Conservation (phyloP, 2,329 filamentous ascomycete genomes). For the Phyllosticta paracitricarpa region DNA sequence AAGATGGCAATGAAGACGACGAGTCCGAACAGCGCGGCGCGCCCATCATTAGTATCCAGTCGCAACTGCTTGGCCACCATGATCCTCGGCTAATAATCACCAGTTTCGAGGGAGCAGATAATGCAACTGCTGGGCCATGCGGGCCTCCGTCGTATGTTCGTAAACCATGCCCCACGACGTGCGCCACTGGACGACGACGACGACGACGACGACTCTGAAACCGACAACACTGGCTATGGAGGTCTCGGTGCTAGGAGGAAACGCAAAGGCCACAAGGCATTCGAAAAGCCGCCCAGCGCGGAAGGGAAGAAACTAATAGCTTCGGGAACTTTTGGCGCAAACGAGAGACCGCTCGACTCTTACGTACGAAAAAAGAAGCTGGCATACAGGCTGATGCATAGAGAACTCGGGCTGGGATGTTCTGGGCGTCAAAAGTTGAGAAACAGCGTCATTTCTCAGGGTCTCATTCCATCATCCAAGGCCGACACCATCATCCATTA, state of each 20-base stretch:
- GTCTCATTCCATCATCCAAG: slow-evolving; percentile 64
- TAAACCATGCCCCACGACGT: slow-evolving; percentile 20
- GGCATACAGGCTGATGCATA: slow-evolving; percentile 62
- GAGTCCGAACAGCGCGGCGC: slow-evolving; percentile 20
- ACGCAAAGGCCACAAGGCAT: slow-evolving; percentile 42
- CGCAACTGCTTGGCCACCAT: slow-evolving; percentile 5
- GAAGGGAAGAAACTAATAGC: slow-evolving; percentile 70
- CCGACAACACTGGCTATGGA: slow-evolving; percentile 28
- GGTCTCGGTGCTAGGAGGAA: slow-evolving; percentile 27
- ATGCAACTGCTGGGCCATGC: slow-evolving; percentile 45
- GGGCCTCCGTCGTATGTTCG: slow-evolving; percentile 44
- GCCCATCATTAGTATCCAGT: slow-evolving; percentile 14
- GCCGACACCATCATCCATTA: slow-evolving; percentile 86
- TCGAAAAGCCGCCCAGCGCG: slow-evolving; percentile 77
- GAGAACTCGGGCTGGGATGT: slow-evolving; percentile 65
- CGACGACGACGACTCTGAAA: slow-evolving; percentile 31
- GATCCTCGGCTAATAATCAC: background rate
- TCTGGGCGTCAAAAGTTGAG: slow-evolving; percentile 48
- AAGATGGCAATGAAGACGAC: slow-evolving; percentile 16
- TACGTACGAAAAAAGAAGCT: slow-evolving; percentile 52
- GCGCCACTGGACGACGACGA: slow-evolving; percentile 14
- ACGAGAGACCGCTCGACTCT: slow-evolving; percentile 42
- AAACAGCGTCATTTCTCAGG: slow-evolving; percentile 62
- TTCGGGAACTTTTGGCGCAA: slow-evolving; percentile 68
- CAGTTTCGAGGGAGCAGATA: slow-evolving; percentile 41